Conservation (phyloP, 108 stramenopile genomes). For the Pinguiococcus pyrenoidosus region DNA sequence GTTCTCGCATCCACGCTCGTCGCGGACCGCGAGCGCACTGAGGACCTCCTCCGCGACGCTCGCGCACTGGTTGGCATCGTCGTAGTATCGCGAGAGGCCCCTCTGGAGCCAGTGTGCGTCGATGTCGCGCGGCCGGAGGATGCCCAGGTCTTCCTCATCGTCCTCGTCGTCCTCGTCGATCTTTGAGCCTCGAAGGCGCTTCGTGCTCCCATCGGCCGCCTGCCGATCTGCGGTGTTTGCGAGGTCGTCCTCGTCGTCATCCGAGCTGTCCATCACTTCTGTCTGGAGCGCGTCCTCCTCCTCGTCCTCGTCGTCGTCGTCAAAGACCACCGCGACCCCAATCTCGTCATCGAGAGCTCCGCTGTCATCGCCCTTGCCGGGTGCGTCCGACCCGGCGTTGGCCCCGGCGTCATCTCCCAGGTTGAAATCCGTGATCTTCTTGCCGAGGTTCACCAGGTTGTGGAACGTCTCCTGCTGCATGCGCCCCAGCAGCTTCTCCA, state of each 20-base stretch:
- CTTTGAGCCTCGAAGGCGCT: no score
- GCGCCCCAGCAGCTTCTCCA: constrained; percentile 60
- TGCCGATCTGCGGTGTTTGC: constrained; percentile 8
- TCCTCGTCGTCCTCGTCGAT: constrained; percentile 46
- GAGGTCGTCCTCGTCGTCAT: neutral
- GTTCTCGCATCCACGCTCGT: constrained; percentile 84
- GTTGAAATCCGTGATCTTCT: constrained; percentile 68
- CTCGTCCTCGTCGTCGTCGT: constrained; percentile 75
- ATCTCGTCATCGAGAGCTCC: constrained; percentile 68
- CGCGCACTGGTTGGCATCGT: constrained; percentile 73
- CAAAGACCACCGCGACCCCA: constrained; percentile 93
- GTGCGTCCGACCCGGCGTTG: constrained; percentile 10
- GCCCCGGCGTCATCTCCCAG: constrained; percentile 14
- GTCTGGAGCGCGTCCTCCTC: constrained; percentile 50
- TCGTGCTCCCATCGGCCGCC: no score
- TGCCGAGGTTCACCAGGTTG: constrained; percentile 64
- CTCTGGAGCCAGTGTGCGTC: constrained; percentile 90
- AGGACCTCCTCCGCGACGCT: constrained; percentile 65
- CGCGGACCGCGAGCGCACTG: constrained; percentile 21
- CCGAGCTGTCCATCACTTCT: no score
- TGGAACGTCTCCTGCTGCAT: constrained; percentile 53
- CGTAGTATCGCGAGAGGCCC: constrained; percentile 59
- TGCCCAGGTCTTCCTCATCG: constrained; percentile 46
- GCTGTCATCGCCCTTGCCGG: constrained; percentile 31
- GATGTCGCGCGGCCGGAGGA: constrained; percentile 57